Evolutionary conservation across 768 basidiomycete species (phyloP).

Genomic region (Candolleomyces efflorescens): DNA sequence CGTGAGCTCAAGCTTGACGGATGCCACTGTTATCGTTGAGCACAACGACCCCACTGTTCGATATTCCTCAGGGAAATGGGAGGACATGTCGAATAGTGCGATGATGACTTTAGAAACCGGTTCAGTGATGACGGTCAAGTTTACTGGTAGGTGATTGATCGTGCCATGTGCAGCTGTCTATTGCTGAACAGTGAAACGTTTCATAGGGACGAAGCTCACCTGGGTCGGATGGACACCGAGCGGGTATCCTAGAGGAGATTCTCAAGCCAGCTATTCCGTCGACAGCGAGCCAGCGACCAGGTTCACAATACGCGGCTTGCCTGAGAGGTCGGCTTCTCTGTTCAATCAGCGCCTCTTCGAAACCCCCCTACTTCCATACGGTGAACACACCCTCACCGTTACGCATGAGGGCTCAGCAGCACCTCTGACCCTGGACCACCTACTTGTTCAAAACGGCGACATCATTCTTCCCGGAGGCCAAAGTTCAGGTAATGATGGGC

Average conservation of each 20-base stretch:
- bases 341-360: conserved; percentile 20
- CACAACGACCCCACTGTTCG: conserved; percentile 15
- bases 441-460: conserved; percentile 13
- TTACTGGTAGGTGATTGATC: conserved; percentile 16
- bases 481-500: not conserved
- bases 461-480: not conserved
- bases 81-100: conserved; percentile 7
- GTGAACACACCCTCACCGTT: conserved; percentile 18
- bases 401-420: conserved; percentile 12
- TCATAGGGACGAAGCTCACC: conserved; percentile 20
- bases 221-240: conserved; percentile 21
- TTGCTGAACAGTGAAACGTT: not conserved
- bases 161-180: not conserved
- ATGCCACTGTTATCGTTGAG: conserved; percentile 14
- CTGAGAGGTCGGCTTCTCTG: conserved; percentile 8
- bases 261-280: conserved; percentile 19
- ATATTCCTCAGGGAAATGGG: conserved; percentile 17
- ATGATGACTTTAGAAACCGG: conserved; percentile 15
- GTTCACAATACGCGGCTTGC: conserved; percentile 17
- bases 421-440: conserved; percentile 17
- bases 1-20: conserved; percentile 1
- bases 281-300: conserved; percentile 16
- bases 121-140: conserved; percentile 14
- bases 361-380: conserved; percentile 11
- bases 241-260: conserved; percentile 11